These are phyloP conservation scores for Verticillium albo-atrum DNA, from an alignment of 2,329 filamentous ascomycete species.

Conservation along the genomic window DNA sequence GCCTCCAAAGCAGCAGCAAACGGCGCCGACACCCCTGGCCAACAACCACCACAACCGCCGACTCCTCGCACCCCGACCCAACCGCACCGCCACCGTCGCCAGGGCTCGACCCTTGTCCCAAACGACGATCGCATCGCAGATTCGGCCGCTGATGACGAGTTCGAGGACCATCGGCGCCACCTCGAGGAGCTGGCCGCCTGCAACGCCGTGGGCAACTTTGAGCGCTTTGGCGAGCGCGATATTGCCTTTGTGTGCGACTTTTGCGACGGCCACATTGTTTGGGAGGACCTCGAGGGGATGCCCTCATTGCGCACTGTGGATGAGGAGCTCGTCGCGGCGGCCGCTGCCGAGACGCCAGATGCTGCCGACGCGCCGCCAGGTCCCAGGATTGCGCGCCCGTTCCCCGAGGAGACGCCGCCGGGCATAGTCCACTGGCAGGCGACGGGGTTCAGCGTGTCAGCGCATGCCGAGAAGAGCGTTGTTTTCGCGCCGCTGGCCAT, in stretches of 20 bases:
- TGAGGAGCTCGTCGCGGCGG: conserved; percentile 15
- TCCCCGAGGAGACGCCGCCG: conserved; percentile 10
- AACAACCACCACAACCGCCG: background rate
- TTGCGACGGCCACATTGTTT: conserved; percentile 56
- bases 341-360: conserved; percentile 2
- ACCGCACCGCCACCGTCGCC: conserved; percentile 1
- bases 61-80: conserved; percentile 2
- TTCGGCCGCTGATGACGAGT: conserved; percentile 16
- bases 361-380: conserved; percentile 3
- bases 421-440: conserved; percentile 48
- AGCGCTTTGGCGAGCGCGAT: conserved; percentile 49
- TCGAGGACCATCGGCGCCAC: conserved; percentile 31
- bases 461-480: conserved; percentile 41
- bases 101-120: conserved; percentile 1
- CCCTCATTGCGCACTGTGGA: conserved; percentile 38
- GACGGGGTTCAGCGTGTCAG: conserved; percentile 34
- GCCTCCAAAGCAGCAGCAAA: background rate
- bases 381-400: conserved; percentile 12
- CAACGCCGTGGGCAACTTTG: conserved; percentile 49
- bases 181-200: conserved; percentile 47
- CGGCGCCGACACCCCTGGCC: background rate
- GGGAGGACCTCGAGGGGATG: conserved; percentile 51
- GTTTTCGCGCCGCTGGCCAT: conserved; percentile 55
- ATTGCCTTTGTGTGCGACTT: conserved; percentile 58
- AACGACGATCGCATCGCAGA: background rate